A percentile compares a stretch with the other conserved stretches of the same genome.
These are phyloP conservation scores for Coemansia sp. DNA, from an alignment of 192 early-diverging fungal species.

Conservation along the genomic window DNA sequence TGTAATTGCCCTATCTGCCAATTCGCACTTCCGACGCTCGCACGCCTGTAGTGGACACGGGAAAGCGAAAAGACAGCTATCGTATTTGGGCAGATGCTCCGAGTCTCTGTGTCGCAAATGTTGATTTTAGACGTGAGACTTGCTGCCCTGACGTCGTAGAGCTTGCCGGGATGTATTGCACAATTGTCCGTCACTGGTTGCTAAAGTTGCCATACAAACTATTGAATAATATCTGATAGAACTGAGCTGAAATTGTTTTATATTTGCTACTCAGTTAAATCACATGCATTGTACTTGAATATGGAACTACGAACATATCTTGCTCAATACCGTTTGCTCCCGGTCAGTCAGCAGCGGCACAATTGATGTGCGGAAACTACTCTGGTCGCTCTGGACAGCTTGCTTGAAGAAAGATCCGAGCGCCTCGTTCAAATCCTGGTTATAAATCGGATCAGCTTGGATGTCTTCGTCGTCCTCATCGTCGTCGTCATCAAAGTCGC, in stretches of 20 bases:
- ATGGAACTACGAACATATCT: constrained; percentile 4
- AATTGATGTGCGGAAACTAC: constrained; percentile 20
- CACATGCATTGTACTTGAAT: not conserved
- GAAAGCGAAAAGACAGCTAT: no score
- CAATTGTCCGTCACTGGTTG: no score
- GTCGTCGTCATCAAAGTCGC: constrained; percentile 20
- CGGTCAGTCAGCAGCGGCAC: constrained; percentile 28
- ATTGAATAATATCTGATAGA: no score
- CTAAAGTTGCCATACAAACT: no score
- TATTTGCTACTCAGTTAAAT: no score
- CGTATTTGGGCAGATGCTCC: no score
- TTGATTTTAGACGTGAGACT: no score
- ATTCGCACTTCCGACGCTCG: not conserved
- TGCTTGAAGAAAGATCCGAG: constrained; percentile 35
- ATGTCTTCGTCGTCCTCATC: constrained; percentile 46
- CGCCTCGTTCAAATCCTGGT: constrained; percentile 43
- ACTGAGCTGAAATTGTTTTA: no score
- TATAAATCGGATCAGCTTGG: constrained; percentile 47
- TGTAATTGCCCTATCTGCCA: no score
- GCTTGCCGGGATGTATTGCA: no score
- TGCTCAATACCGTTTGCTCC: constrained; percentile 22
- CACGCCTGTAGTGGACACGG: not conserved
- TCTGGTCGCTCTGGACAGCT: constrained; percentile 13
- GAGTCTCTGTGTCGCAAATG: no score
- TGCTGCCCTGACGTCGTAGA: no score